These are phyloP conservation scores for Sordariomycetes sp. DNA, from an alignment of 2,329 filamentous ascomycete genomes.

Conservation along the genomic window DNA sequence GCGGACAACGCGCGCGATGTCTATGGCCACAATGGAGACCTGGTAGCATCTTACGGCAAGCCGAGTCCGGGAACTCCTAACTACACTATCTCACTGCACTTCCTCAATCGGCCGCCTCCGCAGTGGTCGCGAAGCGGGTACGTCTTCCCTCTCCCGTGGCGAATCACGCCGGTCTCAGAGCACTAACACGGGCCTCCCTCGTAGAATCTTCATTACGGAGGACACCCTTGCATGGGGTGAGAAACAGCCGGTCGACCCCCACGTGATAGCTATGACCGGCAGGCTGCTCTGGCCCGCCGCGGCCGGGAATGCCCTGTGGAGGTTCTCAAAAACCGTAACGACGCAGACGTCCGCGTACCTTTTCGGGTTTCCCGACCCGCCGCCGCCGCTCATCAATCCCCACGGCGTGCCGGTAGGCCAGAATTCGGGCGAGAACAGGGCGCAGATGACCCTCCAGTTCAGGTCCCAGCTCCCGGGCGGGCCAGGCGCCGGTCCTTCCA, in stretches of 20 bases:
- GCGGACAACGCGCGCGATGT: neutral
- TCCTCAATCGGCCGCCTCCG: slow-evolving; percentile 1
- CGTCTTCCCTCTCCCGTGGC: neutral
- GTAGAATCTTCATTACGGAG: neutral
- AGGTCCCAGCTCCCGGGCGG: neutral
- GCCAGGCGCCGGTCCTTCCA: neutral
- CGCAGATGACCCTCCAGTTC: neutral
- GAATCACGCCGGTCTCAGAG: neutral
- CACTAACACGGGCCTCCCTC: neutral
- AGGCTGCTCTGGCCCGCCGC: slow-evolving; percentile 2
- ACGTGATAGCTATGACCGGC: neutral
- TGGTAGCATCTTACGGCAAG: neutral
- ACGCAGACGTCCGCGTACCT: neutral
- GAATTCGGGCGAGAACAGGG: neutral
- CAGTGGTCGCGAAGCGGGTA: slow-evolving; percentile 1
- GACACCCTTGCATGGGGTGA: neutral
- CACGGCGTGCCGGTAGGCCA: neutral
- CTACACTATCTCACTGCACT: slow-evolving; percentile 26
- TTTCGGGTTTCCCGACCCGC: neutral
- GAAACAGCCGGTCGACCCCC: slow-evolving; percentile 1
- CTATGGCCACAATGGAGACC: neutral
- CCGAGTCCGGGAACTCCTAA: slow-evolving; percentile 11
- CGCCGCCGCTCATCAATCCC: neutral
- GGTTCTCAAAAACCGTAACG: neutral
- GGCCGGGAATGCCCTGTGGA: neutral